Base-by-base conservation (phyloP, 345 rosid genomes). In the Hypericum perforatum region DNA sequence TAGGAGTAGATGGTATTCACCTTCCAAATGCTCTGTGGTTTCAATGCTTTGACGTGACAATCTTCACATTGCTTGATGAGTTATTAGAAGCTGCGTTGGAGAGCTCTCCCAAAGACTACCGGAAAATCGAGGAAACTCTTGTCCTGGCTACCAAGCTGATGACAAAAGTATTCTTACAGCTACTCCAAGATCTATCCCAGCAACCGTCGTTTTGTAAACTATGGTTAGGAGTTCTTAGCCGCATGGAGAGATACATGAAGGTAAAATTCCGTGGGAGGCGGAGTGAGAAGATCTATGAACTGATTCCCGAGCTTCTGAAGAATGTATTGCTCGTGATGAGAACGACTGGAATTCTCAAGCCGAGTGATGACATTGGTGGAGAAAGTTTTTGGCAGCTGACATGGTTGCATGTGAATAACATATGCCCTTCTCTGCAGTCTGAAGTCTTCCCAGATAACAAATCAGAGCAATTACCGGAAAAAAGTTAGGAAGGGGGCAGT, bases 331-430 rank as follows among this genome's bases (percentile, higher is more conserved):
- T 81, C 58, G 84, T 77, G 53, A 79, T 85, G 89, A 82, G 82
- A 62, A 72, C 82, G 11, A 72, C 79, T 0, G 84, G 89, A 6
- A 54, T 82, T 51, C 79, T 85, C 39, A 52, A 72, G 58, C 86
- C 73, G 0, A 74, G 75, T 45, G 69, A 74, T 57, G 89, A 72
- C 39, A 65, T 77, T 4, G 88, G 81, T 16, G 78, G 85, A 45
- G 81, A 77, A 50, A 85, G 89, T 54, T 76, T 85, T 63, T 85
- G 89, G 94, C 73, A 79, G 54, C 65, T 79, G 12, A 85, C 89
- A 12, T 79, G 94, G 89, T 62, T 81, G 47, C 84, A 82, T 45
- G 86, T 79, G 40, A 74, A 82, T 53, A 81, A 81, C 49, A 74
- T 81, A 5, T 67, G 63, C 39, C 78, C 94, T n/a, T 61, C 79